Percentiles rank a stretch among this genome's conserved stretches.
Conservation (phyloP, 768 basidiomycete species). For the Tricholoma matsutake region DNA sequence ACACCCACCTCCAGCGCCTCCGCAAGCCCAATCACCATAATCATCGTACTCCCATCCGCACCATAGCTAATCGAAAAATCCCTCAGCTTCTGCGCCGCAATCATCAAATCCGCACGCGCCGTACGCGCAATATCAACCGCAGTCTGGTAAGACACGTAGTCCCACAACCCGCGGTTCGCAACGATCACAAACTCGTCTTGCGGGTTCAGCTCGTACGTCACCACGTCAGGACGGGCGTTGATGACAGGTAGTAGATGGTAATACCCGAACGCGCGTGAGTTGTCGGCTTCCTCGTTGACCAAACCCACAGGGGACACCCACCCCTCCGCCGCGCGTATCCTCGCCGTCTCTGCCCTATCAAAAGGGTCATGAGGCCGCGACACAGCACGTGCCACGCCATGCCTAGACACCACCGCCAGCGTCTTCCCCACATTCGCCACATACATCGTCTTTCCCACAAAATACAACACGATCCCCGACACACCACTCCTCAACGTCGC, state of each 20-base stretch:
- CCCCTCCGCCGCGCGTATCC: conserved; percentile 91
- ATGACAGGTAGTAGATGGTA: conserved; percentile 87
- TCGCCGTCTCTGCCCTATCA: conserved; percentile 74
- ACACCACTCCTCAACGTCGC: conserved; percentile 69
- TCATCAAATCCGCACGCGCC: conserved; percentile 56
- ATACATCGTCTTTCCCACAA: conserved; percentile 74
- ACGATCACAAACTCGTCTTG: conserved; percentile 96
- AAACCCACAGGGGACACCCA: conserved; percentile 91
- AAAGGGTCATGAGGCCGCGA: conserved; percentile 88
- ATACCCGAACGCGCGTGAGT: conserved; percentile 93
- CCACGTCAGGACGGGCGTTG: conserved; percentile 84
- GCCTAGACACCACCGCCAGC: conserved; percentile 79
- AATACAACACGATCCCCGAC: conserved; percentile 84
- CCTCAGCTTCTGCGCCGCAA: conserved; percentile 93
- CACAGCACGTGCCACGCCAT: conserved; percentile 69
- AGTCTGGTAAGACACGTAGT: conserved; percentile 89
- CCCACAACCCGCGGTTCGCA: conserved; percentile 91
- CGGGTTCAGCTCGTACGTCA: conserved; percentile 64
- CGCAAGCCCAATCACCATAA: conserved; percentile 89
- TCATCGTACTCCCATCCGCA: conserved; percentile 90
- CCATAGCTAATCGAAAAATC: conserved; percentile 98
- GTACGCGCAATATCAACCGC: conserved; percentile 93
- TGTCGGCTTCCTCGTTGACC: conserved; percentile 88
- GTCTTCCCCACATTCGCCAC: conserved; percentile 90
- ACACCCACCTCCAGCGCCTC: conserved; percentile 60